phyloP scores from a whole-genome alignment of 805 yeast genomes.

The Candida qinlingensis region DNA sequence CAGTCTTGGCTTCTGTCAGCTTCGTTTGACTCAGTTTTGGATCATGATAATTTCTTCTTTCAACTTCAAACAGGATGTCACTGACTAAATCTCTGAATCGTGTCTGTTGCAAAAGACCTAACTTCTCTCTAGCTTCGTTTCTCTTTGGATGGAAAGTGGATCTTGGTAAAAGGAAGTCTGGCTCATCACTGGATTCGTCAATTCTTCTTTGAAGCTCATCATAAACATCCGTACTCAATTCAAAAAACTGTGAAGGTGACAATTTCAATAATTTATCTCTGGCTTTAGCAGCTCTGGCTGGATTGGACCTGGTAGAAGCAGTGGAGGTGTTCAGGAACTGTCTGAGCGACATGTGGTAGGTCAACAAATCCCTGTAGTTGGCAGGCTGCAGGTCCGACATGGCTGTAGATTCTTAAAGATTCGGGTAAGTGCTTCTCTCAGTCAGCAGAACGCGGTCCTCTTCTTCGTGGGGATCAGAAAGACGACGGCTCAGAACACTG shows the following conservation, averaged over 20 bases:
- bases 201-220: constrained; percentile 86
- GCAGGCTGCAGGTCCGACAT: constrained; percentile 17
- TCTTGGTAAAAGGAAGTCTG: constrained; percentile 63
- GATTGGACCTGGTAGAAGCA: constrained; percentile 22
- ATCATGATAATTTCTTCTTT: constrained; percentile 59
- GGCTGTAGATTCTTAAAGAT: no score
- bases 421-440: no score
- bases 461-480: no score
- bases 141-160: constrained; percentile 83
- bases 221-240: constrained; percentile 88
- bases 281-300: constrained; percentile 67
- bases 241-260: constrained; percentile 77
- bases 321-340: constrained; percentile 23
- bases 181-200: constrained; percentile 50
- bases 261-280: constrained; percentile 79
- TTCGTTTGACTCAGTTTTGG: constrained; percentile 4
- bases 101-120: constrained; percentile 74
- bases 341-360: constrained; percentile 19
- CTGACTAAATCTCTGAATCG: constrained; percentile 87
- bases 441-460: no score
- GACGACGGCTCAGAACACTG: no score
- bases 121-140: constrained; percentile 90
- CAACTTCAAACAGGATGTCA: constrained; percentile 84
- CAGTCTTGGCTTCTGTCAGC: neutral
- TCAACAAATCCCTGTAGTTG: constrained; percentile 13